Conservation (phyloP, 108 stramenopile genomes). For the Skeletonema menzelii region DNA sequence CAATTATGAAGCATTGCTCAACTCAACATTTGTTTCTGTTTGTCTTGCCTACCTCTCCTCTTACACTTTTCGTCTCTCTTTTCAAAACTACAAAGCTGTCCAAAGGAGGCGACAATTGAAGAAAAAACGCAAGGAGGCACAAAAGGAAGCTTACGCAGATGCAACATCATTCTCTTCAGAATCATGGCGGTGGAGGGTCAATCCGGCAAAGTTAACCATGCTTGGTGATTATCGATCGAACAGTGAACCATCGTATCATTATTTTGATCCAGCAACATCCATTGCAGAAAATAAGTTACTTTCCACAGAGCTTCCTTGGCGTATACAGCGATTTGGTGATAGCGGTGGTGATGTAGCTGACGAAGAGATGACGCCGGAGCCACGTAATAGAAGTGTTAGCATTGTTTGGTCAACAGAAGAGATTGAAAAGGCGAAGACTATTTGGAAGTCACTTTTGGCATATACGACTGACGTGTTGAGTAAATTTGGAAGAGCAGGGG, state of each 20-base stretch:
- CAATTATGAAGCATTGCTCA: not conserved
- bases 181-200: conserved; percentile 50
- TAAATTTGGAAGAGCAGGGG: conserved; percentile 1
- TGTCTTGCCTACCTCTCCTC: not conserved
- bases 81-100: conserved; percentile 14
- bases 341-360: not conserved
- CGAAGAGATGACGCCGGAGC: conserved; percentile 3
- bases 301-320: conserved; percentile 36
- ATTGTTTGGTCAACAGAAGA: conserved; percentile 33
- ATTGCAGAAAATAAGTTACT: conserved; percentile 17
- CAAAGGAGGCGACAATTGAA: conserved; percentile 34
- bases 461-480: conserved; percentile 28
- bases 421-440: conserved; percentile 46
- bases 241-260: conserved; percentile 32
- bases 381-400: conserved; percentile 24
- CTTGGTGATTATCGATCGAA: conserved; percentile 37
- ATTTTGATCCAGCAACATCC: conserved; percentile 22
- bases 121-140: conserved; percentile 39
- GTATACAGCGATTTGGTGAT: conserved; percentile 13
- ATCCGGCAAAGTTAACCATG: conserved; percentile 41
- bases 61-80: not conserved
- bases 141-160: conserved; percentile 23
- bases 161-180: conserved; percentile 46
- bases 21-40: not conserved
- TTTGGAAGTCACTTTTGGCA: conserved; percentile 38